Conservation (phyloP, 805 yeast species). For the Spencermartinsiella europaea region DNA sequence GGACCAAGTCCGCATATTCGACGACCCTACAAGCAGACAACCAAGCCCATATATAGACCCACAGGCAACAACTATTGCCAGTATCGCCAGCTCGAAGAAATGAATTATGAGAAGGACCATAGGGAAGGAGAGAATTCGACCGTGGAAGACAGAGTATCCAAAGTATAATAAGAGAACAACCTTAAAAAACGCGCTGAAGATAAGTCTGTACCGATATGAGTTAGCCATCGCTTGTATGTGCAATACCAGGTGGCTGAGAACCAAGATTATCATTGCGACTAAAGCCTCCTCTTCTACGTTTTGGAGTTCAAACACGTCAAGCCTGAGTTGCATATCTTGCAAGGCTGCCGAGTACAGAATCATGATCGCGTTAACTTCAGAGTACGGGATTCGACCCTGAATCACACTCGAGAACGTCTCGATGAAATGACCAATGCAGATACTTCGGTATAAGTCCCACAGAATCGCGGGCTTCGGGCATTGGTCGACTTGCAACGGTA, state of each 20-base stretch:
- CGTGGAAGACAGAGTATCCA: slow-evolving; percentile 37
- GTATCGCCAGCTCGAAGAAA: slow-evolving; percentile 58
- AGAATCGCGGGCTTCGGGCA: slow-evolving; percentile 47
- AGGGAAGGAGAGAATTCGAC: slow-evolving; percentile 48
- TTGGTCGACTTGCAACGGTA: slow-evolving; percentile 5
- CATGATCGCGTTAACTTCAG: slow-evolving; percentile 64
- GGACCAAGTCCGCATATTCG: slow-evolving; percentile 36
- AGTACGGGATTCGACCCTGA: slow-evolving; percentile 50
- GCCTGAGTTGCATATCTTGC: slow-evolving; percentile 65
- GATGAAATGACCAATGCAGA: slow-evolving; percentile 57
- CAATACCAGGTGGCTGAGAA: slow-evolving; percentile 52
- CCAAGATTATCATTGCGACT: slow-evolving; percentile 48
- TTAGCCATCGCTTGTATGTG: slow-evolving; percentile 60
- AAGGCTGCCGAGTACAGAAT: slow-evolving; percentile 74
- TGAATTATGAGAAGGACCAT: slow-evolving; percentile 52
- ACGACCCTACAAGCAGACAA: slow-evolving; percentile 45
- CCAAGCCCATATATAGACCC: slow-evolving; percentile 52
- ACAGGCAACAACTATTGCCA: slow-evolving; percentile 48
- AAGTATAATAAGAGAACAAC: slow-evolving; percentile 46
- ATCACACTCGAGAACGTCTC: slow-evolving; percentile 62
- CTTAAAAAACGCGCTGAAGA: slow-evolving; percentile 61
- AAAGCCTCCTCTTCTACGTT: slow-evolving; percentile 52
- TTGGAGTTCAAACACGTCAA: too few relatives aligned
- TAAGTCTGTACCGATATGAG: slow-evolving; percentile 49
- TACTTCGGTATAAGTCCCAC: slow-evolving; percentile 54